These are phyloP conservation scores for Talaromyces liani DNA, from an alignment of 495 filamentous ascomycete genomes.

Conservation along the genomic window DNA sequence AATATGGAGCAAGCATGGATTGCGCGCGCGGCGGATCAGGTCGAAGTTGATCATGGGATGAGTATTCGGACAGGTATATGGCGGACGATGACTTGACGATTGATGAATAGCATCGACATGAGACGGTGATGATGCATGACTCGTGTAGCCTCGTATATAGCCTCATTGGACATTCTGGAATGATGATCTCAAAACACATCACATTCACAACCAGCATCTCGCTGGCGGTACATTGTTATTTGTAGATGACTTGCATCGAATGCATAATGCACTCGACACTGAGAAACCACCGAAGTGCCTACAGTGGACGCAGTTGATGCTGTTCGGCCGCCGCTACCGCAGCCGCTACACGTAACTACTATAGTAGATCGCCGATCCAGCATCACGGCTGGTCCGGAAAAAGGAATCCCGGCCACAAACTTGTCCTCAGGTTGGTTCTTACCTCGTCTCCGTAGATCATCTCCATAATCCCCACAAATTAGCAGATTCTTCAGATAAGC, in stretches of 20 bases:
- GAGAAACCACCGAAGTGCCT: neutral
- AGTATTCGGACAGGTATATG: neutral
- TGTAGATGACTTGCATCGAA: neutral
- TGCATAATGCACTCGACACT: neutral
- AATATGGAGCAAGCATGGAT: conserved; percentile 30
- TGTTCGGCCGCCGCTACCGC: neutral
- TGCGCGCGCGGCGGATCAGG: conserved; percentile 23
- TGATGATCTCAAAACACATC: neutral
- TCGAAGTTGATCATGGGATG: neutral
- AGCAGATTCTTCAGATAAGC: too few species aligned
- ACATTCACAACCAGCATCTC: neutral
- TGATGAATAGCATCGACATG: neutral
- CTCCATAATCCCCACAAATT: too few species aligned
- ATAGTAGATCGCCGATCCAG: neutral
- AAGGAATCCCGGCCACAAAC: neutral
- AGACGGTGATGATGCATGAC: neutral
- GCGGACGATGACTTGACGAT: conserved; percentile 2
- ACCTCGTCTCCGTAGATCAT: neutral
- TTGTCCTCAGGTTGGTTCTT: neutral
- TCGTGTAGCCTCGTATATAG: neutral
- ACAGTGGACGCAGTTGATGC: neutral
- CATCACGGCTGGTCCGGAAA: neutral
- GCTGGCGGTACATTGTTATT: neutral
- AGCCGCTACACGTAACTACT: too few species aligned
- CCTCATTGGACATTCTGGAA: neutral